Evolutionary conservation across 805 yeast species (phyloP).

Genomic region (Saccharomycopsis sp.): DNA sequence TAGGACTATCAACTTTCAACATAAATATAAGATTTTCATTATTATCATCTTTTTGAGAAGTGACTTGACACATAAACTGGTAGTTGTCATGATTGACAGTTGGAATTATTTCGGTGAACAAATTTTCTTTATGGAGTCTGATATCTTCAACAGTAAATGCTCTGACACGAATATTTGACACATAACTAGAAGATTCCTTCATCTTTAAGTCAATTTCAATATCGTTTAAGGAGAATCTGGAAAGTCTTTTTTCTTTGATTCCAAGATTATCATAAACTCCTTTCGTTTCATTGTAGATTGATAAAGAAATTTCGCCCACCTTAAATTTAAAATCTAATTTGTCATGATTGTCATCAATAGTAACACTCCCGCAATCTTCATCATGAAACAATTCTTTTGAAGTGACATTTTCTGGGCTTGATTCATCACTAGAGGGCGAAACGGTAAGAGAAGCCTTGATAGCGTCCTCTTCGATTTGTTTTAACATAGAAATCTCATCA

Average conservation of each 20-base stretch:
- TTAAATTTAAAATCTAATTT: slow-evolving; percentile 40
- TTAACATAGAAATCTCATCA: slow-evolving; percentile 33
- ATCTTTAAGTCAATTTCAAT: slow-evolving; percentile 41
- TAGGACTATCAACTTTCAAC: slow-evolving; percentile 70
- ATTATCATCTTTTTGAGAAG: slow-evolving; percentile 31
- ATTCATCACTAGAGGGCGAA: slow-evolving; percentile 23
- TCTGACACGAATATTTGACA: slow-evolving; percentile 51
- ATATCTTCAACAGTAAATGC: slow-evolving; percentile 75
- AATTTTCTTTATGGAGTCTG: slow-evolving; percentile 49
- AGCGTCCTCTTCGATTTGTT: slow-evolving; percentile 55
- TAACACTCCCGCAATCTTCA: background rate
- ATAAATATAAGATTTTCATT: slow-evolving; percentile 39
- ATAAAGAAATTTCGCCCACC: slow-evolving; percentile 54
- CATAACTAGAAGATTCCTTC: slow-evolving; percentile 43
- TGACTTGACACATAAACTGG: slow-evolving; percentile 56
- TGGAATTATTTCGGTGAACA: slow-evolving; percentile 76
- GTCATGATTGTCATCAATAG: slow-evolving; percentile 20
- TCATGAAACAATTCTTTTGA: slow-evolving; percentile 19
- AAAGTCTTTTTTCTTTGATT: slow-evolving; percentile 29
- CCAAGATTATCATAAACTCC: slow-evolving; percentile 27
- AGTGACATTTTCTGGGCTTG: slow-evolving; percentile 19
- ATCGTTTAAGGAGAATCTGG: slow-evolving; percentile 51
- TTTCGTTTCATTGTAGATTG: slow-evolving; percentile 45
- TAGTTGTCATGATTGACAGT: slow-evolving; percentile 46
- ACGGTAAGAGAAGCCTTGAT: slow-evolving; percentile 46